These are phyloP conservation scores for Rhizopogon rudus DNA, from an alignment of 768 basidiomycete species.

Conservation along the genomic window DNA sequence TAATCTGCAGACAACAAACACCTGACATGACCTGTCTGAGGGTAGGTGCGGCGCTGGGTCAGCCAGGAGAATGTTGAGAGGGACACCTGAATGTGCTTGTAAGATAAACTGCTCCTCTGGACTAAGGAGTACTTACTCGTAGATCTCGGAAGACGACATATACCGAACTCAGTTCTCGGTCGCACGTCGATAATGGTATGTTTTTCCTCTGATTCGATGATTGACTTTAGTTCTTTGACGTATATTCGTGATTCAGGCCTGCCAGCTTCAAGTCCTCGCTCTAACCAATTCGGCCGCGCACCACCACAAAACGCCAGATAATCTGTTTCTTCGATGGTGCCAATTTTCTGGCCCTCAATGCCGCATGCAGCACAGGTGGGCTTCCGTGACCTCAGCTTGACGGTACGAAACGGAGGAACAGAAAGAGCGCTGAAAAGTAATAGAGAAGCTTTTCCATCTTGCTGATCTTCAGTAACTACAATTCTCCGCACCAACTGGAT, in stretches of 20 bases:
- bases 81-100: conserved; percentile 55
- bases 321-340: conserved; percentile 53
- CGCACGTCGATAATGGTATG: conserved; percentile 72
- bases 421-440: conserved; percentile 72
- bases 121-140: conserved; percentile 45
- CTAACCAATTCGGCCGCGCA: conserved; percentile 58
- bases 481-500: neutral
- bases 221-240: conserved; percentile 44
- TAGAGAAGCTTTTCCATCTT: conserved; percentile 60
- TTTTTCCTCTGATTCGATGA: conserved; percentile 26
- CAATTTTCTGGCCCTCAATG: conserved; percentile 34
- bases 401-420: conserved; percentile 67
- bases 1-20: conserved; percentile 73
- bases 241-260: conserved; percentile 36
- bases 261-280: conserved; percentile 42
- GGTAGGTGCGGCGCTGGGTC: conserved; percentile 48
- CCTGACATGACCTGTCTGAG: conserved; percentile 16
- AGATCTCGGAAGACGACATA: conserved; percentile 74
- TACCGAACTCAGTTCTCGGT: conserved; percentile 74
- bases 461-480: conserved; percentile 2
- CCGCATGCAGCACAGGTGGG: conserved; percentile 77
- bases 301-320: conserved; percentile 90
- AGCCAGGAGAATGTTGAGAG: conserved; percentile 58
- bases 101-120: conserved; percentile 1
- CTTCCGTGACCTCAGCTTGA: conserved; percentile 75